A percentile compares a stretch with the other conserved stretches of the same genome.
phyloP scores from a whole-genome alignment of 2,329 filamentous ascomycete genomes.

The Onygenales sp. region DNA sequence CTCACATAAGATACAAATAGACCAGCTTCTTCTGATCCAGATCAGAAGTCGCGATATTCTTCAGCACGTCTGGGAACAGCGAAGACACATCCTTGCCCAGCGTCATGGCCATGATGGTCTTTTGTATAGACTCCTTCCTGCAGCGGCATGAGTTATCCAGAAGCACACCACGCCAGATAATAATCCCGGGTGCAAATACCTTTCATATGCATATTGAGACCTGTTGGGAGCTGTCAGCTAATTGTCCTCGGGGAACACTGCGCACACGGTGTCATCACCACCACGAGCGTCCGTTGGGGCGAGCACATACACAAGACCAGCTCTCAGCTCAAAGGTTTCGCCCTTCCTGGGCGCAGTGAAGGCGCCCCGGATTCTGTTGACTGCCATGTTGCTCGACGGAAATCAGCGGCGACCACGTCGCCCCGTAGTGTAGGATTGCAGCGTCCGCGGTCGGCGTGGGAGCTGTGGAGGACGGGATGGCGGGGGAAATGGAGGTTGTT shows the following conservation, averaged over 20 bases:
- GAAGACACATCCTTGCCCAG: constrained; percentile 96
- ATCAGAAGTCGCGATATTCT: constrained; percentile 93
- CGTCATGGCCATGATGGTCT: constrained; percentile 99
- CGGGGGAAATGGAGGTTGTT: background rate
- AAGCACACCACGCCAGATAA: background rate
- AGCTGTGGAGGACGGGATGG: background rate
- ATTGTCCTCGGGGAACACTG: constrained; percentile 11
- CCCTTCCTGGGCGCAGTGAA: constrained; percentile 91
- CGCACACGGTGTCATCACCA: background rate
- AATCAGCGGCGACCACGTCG: constrained; percentile 28
- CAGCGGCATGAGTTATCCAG: constrained; percentile 19
- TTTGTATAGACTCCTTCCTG: constrained; percentile 95
- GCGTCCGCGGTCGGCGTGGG: background rate
- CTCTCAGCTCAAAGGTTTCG: constrained; percentile 94
- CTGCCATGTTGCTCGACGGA: constrained; percentile 57
- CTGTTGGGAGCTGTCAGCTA: constrained; percentile 36
- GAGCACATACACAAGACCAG: constrained; percentile 61
- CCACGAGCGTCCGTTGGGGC: constrained; percentile 4
- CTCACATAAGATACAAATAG: constrained; percentile 92
- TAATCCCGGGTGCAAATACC: constrained; percentile 31
- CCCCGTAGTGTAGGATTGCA: constrained; percentile 21
- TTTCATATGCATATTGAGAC: constrained; percentile 98
- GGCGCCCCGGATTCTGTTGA: constrained; percentile 90
- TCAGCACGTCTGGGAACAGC: constrained; percentile 92
- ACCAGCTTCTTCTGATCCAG: constrained; percentile 99